Conservation (phyloP, 148 eudicot species). For the Rhododendron mucronatum region DNA sequence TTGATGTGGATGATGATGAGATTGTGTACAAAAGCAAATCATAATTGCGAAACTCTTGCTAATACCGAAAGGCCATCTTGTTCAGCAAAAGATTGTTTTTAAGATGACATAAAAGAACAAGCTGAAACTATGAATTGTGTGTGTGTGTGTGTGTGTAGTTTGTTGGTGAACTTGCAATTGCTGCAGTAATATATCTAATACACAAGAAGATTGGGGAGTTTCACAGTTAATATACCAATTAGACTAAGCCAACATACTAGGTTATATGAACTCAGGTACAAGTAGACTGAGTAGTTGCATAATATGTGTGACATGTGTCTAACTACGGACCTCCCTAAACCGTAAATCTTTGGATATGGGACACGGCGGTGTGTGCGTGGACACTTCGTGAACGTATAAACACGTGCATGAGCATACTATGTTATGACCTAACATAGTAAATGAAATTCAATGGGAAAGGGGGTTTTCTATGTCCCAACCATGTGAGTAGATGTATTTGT, state of each 20-base stretch:
- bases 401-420: background rate
- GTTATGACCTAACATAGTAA: no score
- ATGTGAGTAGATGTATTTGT: no score
- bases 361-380: no score
- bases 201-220: background rate
- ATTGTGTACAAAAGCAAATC: constrained; percentile 77
- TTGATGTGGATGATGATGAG: constrained; percentile 89
- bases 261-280: background rate
- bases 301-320: background rate
- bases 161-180: constrained; percentile 3
- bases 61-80: background rate
- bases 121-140: background rate
- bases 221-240: background rate
- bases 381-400: background rate
- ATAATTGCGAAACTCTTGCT: background rate
- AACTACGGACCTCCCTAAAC: background rate
- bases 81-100: background rate
- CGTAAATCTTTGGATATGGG: background rate
- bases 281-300: background rate
- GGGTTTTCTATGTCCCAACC: background rate
- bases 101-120: background rate
- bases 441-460: background rate
- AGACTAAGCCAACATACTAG: background rate
- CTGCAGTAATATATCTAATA: background rate
- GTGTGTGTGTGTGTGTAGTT: background rate